Conservation (phyloP, 108 stramenopile genomes). For the Phaeodactylum tricornutum region DNA sequence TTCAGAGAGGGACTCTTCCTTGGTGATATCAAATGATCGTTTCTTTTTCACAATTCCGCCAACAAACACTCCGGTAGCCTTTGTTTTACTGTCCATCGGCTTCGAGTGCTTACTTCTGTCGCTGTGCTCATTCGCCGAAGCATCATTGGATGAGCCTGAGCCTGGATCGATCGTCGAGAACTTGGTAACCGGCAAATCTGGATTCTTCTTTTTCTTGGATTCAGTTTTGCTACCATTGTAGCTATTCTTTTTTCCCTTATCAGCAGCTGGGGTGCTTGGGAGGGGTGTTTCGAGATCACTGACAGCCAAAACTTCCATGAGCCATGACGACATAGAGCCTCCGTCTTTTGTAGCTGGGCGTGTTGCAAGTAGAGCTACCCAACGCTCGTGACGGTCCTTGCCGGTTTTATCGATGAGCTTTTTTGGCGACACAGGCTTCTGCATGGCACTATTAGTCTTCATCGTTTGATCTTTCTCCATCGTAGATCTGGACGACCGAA, state of each 20-base stretch:
- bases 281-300: conserved; percentile 33
- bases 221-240: too few relatives aligned
- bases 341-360: conserved; percentile 45
- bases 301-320: conserved; percentile 39
- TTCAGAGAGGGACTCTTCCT: neutral
- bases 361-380: conserved; percentile 25
- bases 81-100: too few relatives aligned
- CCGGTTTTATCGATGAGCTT: neutral
- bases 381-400: conserved; percentile 20
- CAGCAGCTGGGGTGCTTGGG: neutral
- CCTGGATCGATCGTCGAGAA: neutral
- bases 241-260: too few relatives aligned
- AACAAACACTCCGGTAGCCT: too few relatives aligned
- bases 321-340: conserved; percentile 29
- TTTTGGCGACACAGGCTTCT: neutral
- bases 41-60: conserved; percentile 1
- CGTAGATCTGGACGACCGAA: neutral
- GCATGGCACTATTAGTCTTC: neutral
- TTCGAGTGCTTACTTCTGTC: neutral
- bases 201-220: too few relatives aligned
- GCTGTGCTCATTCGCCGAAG: neutral
- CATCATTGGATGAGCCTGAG: neutral
- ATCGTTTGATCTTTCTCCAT: neutral
- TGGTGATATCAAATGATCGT: neutral
- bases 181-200: neutral